A percentile compares a stretch with the other conserved stretches of the same genome.
These are phyloP conservation scores for Fagopyrum homotropicum DNA, from an alignment of 148 eudicot genomes.

Conservation along the genomic window DNA sequence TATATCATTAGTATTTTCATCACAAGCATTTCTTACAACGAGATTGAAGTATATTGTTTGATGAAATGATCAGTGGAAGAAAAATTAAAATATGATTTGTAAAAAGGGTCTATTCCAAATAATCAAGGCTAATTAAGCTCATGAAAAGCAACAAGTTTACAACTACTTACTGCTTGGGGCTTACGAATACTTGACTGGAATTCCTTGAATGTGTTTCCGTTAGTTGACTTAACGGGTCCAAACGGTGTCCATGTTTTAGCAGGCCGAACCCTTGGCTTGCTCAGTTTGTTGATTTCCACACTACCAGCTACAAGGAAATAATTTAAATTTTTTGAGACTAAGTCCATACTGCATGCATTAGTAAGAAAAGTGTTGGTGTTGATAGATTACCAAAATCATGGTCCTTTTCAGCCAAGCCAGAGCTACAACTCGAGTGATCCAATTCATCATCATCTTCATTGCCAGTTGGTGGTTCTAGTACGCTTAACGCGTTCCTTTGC, in stretches of 20 bases:
- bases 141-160: not conserved
- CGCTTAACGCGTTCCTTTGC: slow-evolving; percentile 92
- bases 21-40: not conserved
- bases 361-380: not conserved
- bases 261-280: slow-evolving; percentile 68
- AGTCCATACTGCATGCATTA: not conserved
- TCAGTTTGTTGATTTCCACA: slow-evolving; percentile 58
- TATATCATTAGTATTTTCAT: not conserved
- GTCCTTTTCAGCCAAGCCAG: slow-evolving; percentile 61
- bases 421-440: slow-evolving; percentile 66
- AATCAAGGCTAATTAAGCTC: not conserved
- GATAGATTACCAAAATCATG: slow-evolving; percentile 56
- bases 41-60: not conserved
- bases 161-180: slow-evolving; percentile 43
- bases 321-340: not conserved
- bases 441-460: slow-evolving; percentile 78
- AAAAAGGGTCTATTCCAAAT: not conserved
- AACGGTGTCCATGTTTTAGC: slow-evolving; percentile 61
- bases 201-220: slow-evolving; percentile 39
- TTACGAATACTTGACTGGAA: slow-evolving; percentile 39
- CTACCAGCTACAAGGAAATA: slow-evolving; percentile 33
- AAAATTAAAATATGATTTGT: not conserved
- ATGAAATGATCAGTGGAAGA: not conserved
- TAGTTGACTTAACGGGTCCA: slow-evolving; percentile 41
- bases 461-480: slow-evolving; percentile 89